Evolutionary conservation across 768 basidiomycete species (phyloP), one percentile per base, ranked within the genome.

Genomic region (Mycena haematopus): DNA sequence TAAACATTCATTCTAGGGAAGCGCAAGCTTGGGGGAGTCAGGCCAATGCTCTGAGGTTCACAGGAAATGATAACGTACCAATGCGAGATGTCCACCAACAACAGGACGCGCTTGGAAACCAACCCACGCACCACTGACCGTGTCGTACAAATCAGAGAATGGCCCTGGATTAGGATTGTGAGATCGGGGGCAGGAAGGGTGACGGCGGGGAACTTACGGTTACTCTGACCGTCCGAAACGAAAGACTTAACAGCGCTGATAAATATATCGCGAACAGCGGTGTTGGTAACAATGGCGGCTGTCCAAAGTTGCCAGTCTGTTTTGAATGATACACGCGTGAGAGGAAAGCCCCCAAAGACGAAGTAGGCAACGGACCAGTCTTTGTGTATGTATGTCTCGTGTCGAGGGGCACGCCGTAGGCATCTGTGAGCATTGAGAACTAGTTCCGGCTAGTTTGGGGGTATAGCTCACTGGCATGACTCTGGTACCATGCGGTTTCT

Each of bases 251-350:
- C 81, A 1, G 78, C 75, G 29, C 77, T 72, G 31, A 88, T 80
- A 65, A 87, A 78, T 46, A 82, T 73, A 65, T 87, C 81, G 49
- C 86, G 79, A 0, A 71, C 74, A 1, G 77, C 67, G 4, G 68
- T 76, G 67, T 81, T 79, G 0, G 82, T 83, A 67, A 81, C 81
- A 13, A 82, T 81, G 3, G 78, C 83, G 13, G 84, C 82, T 0
- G 83, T 85, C 78, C 80, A 87, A 6, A 86, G 82, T 52, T 85
- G 74, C 87, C 86, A 87, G 63, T 87, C 82, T 31, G 9, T 31
- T 31, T 31, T 31, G 29, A 9, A 9, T 9, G 29, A 9, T 9
- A 31, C 29, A 9, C 29, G 9, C 4, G 29, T 5, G 9, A 9
- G 29, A 31, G 4, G 29, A 4, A 31, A 5, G 9, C 29, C 4